phyloP scores from a whole-genome alignment of 257 asterid genomes.

The Nicotiana noctiflora region DNA sequence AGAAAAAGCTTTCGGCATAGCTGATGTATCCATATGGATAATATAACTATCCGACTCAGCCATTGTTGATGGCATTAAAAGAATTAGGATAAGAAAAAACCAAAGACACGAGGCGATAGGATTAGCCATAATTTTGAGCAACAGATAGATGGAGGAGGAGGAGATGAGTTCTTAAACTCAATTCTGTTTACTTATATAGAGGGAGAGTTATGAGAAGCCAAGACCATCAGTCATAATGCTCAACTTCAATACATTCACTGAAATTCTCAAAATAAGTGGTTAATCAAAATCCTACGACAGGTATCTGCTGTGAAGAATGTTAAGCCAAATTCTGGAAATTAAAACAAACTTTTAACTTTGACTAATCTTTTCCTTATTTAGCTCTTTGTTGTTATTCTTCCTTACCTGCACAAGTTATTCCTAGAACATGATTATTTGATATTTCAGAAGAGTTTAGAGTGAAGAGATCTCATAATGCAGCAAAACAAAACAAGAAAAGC shows the following conservation, averaged over 20 bases:
- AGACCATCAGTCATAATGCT: background rate
- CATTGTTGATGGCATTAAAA: conserved; percentile 16
- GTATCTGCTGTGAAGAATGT: background rate
- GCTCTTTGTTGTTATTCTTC: background rate
- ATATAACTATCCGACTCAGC: conserved; percentile 43
- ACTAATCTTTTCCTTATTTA: background rate
- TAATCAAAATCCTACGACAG: background rate
- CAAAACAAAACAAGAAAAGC: background rate
- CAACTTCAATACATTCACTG: background rate
- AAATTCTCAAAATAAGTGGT: background rate
- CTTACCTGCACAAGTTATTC: background rate
- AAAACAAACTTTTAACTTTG: background rate
- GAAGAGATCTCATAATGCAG: background rate
- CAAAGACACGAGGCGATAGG: conserved; percentile 19
- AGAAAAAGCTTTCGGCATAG: conserved; percentile 64
- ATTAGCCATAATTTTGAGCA: conserved; percentile 25
- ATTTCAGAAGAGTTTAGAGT: background rate
- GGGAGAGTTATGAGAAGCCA: conserved; percentile 3
- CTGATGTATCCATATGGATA: conserved; percentile 54
- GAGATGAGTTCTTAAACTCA: background rate
- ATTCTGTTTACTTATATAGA: conserved; percentile 18
- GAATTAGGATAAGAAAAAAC: conserved; percentile 15
- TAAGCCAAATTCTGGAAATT: background rate
- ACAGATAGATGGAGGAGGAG: conserved; percentile 6
- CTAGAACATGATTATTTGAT: background rate